Conservation (phyloP, 2,329 filamentous ascomycete species). For the Pseudocercospora fijiensis region DNA sequence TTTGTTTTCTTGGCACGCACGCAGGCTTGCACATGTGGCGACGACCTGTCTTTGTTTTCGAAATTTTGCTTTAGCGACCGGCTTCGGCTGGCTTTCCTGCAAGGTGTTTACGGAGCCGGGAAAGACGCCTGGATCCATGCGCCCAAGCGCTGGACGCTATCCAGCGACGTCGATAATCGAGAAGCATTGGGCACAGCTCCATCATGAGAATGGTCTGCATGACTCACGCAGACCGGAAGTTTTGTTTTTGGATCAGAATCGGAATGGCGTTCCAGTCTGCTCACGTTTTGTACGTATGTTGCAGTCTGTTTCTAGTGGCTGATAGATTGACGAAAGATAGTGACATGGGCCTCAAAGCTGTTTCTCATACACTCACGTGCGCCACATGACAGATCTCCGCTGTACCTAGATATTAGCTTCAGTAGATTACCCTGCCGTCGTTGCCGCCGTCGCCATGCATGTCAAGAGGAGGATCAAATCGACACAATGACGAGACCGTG, state of each 20-base stretch:
- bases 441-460: conserved; percentile 27
- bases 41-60: conserved; percentile 22
- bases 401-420: conserved; percentile 22
- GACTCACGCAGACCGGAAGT: conserved; percentile 19
- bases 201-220: conserved; percentile 23
- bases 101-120: conserved; percentile 31
- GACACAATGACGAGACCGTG: neutral
- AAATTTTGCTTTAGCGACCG: conserved; percentile 23
- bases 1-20: conserved; percentile 10
- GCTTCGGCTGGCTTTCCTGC: conserved; percentile 28
- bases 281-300: conserved; percentile 38
- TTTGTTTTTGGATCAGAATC: conserved; percentile 13
- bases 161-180: conserved; percentile 26
- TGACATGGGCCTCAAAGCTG: conserved; percentile 27
- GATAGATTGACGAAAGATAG: conserved; percentile 41
- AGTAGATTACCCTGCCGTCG: conserved; percentile 7
- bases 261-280: conserved; percentile 15
- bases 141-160: conserved; percentile 35
- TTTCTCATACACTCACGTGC: conserved; percentile 24
- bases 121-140: conserved; percentile 26
- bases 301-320: conserved; percentile 33
- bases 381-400: conserved; percentile 28
- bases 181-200: conserved; percentile 24
- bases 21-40: conserved; percentile 24
- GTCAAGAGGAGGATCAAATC: conserved; percentile 25